These are phyloP conservation scores for Podaxis sp. DNA, from an alignment of 768 basidiomycete species.

Conservation along the genomic window DNA sequence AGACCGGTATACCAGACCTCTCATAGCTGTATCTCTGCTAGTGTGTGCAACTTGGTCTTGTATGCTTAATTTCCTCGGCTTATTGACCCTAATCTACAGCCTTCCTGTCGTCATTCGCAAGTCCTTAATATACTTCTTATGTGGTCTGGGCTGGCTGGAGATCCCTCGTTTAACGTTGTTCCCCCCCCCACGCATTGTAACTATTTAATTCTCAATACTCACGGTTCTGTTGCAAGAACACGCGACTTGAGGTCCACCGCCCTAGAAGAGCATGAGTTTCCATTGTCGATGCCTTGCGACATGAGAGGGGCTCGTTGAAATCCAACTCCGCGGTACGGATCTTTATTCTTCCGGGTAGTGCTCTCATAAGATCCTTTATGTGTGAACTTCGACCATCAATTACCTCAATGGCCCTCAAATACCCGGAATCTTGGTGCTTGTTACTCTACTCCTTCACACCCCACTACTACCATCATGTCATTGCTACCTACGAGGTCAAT, in stretches of 20 bases:
- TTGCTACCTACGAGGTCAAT: constrained; percentile 19
- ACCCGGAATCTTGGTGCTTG: neutral
- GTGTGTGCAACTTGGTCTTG: neutral
- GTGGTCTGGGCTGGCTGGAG: neutral
- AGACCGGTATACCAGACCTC: constrained; percentile 36
- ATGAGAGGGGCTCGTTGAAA: neutral
- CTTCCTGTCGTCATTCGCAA: neutral
- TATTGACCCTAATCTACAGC: neutral
- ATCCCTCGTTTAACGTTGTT: neutral
- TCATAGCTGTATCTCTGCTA: constrained; percentile 26
- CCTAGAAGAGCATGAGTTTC: neutral
- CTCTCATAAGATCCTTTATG: constrained; percentile 4
- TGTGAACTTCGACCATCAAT: constrained; percentile 11
- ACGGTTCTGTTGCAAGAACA: neutral
- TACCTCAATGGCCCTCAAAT: neutral
- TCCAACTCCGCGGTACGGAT: constrained; percentile 1
- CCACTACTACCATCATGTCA: constrained; percentile 17
- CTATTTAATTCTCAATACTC: constrained; percentile 5
- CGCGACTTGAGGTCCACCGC: neutral
- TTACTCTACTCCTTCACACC: neutral
- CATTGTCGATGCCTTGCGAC: neutral
- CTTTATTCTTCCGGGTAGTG: constrained; percentile 9
- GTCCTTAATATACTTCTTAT: neutral
- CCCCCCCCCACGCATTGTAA: neutral
- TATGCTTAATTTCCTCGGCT: neutral